Evolutionary conservation across 805 yeast genomes (phyloP).

Genomic region (Candida tammaniensis): DNA sequence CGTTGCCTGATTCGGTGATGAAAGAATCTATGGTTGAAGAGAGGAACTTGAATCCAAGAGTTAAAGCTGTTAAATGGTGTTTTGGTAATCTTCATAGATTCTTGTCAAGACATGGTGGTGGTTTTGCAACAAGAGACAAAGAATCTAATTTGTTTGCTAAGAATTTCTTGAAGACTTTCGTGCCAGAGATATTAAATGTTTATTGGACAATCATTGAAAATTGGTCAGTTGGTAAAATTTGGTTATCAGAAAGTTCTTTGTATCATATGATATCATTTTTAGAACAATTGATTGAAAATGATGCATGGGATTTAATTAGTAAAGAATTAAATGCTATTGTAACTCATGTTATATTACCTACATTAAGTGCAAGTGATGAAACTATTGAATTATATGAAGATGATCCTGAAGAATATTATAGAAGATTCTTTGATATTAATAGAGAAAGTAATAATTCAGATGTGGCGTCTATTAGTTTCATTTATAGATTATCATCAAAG

Average conservation of each 20-base stretch:
- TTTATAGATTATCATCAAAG: slow-evolving; percentile 35
- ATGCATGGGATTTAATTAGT: slow-evolving; percentile 34
- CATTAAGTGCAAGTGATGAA: slow-evolving; percentile 35
- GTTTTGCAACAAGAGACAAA: slow-evolving; percentile 30
- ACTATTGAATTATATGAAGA: slow-evolving; percentile 44
- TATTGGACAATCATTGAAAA: slow-evolving; percentile 42
- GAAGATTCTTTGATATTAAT: slow-evolving; percentile 45
- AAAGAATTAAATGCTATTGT: slow-evolving; percentile 41
- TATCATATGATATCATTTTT: slow-evolving; percentile 43
- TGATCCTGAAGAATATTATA: slow-evolving; percentile 44
- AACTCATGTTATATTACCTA: slow-evolving; percentile 39
- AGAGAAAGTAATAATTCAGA: slow-evolving; percentile 49
- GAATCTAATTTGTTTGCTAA: slow-evolving; percentile 27
- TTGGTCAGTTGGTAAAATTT: slow-evolving; percentile 37
- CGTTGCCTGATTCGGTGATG: slow-evolving; percentile 33
- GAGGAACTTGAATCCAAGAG: slow-evolving; percentile 38
- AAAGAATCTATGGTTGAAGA: slow-evolving; percentile 28
- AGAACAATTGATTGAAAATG: slow-evolving; percentile 40
- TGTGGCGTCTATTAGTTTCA: slow-evolving; percentile 48
- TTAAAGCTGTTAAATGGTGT: slow-evolving; percentile 44
- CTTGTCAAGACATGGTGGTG: slow-evolving; percentile 44
- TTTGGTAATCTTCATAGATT: slow-evolving; percentile 42
- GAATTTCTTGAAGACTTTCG: slow-evolving; percentile 33
- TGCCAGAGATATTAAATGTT: slow-evolving; percentile 40
- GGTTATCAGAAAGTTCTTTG: slow-evolving; percentile 40